phyloP scores from a whole-genome alignment of 805 yeast genomes.

The Nakazawaea holstii region DNA sequence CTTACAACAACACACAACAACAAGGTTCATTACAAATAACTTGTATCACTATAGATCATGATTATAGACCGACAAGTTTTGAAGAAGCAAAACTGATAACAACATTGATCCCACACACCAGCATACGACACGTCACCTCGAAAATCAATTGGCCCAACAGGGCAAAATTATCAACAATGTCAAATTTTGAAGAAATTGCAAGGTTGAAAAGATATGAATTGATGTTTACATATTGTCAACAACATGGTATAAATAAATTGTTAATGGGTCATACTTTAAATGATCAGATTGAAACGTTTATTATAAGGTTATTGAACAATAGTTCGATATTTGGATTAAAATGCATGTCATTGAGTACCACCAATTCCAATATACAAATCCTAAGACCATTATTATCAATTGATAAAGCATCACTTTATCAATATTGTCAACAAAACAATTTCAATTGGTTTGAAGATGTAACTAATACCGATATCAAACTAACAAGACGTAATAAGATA shows the following conservation, averaged over 20 bases:
- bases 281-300: conserved; percentile 69
- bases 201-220: conserved; percentile 45
- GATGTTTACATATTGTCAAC: conserved; percentile 35
- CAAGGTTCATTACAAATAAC: background rate
- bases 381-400: conserved; percentile 50
- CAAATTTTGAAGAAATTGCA: conserved; percentile 56
- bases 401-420: conserved; percentile 37
- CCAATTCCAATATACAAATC: conserved; percentile 19
- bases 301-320: conserved; percentile 43
- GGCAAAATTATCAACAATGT: conserved; percentile 8
- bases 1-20: background rate
- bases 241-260: conserved; percentile 28
- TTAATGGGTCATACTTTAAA: conserved; percentile 64
- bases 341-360: conserved; percentile 32
- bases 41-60: conserved; percentile 68
- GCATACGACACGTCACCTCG: conserved; percentile 21
- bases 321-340: conserved; percentile 52
- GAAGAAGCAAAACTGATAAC: conserved; percentile 42
- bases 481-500: conserved; percentile 55
- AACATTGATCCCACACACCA: conserved; percentile 3
- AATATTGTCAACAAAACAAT: conserved; percentile 34
- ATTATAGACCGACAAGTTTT: conserved; percentile 40
- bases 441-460: conserved; percentile 68
- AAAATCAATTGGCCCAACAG: conserved; percentile 14
- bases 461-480: conserved; percentile 48